Conservation (phyloP, 192 early-diverging fungal genomes). For the Obelidium mucronatum region DNA sequence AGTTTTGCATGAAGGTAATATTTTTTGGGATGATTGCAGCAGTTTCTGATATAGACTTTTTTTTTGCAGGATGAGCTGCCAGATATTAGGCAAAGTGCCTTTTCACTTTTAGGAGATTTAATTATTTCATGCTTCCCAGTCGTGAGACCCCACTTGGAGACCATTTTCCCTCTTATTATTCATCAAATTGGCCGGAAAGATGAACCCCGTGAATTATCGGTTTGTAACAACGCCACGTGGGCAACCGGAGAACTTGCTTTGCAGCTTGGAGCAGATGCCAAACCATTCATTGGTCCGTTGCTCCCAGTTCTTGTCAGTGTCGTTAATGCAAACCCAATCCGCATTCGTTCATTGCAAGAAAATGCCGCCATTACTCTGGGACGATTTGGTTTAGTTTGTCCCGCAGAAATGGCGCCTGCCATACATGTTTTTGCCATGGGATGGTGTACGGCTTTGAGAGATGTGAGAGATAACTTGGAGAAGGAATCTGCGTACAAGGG, state of each 20-base stretch:
- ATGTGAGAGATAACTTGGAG: constrained; percentile 93
- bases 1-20: constrained; percentile 82
- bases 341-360: constrained; percentile 71
- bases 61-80: constrained; percentile 53
- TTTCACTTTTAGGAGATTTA: constrained; percentile 96
- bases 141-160: constrained; percentile 79
- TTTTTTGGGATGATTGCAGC: neutral
- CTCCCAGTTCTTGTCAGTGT: constrained; percentile 87
- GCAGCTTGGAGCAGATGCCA: constrained; percentile 76
- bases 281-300: constrained; percentile 79
- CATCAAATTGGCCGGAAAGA: constrained; percentile 49
- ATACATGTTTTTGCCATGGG: constrained; percentile 81
- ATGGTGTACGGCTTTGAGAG: constrained; percentile 82
- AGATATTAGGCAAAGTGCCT: constrained; percentile 94
- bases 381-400: constrained; percentile 90
- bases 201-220: constrained; percentile 56
- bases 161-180: constrained; percentile 81
- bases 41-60: neutral
- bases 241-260: constrained; percentile 96
- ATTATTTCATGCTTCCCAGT: constrained; percentile 88
- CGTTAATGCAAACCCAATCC: constrained; percentile 72
- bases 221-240: constrained; percentile 99
- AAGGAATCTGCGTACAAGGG: constrained; percentile 97
- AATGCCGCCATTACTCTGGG: constrained; percentile 98
- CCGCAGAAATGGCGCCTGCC: constrained; percentile 83